A percentile compares a stretch with the other conserved stretches of the same genome.
These are phyloP conservation scores for Cymbidium sinense DNA, from an alignment of 106 monocot species.

Conservation along the genomic window DNA sequence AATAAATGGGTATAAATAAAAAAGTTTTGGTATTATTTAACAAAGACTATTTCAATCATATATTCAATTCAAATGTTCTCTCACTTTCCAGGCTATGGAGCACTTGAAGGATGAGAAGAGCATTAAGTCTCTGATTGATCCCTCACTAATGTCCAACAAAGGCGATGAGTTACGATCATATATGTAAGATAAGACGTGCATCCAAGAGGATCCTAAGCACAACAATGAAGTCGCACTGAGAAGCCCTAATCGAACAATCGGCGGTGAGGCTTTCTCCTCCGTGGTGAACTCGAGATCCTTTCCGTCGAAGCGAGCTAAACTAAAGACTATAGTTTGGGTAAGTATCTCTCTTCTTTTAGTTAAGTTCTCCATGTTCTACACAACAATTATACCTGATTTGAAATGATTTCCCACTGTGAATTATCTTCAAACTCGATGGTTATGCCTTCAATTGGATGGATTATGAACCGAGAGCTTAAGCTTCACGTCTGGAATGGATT, in stretches of 20 bases:
- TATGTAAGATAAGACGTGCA: constrained; percentile 61
- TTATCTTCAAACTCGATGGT: no score
- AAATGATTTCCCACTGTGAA: no score
- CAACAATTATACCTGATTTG: no score
- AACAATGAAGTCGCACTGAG: constrained; percentile 50
- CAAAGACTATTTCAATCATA: no score
- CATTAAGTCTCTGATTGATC: constrained; percentile 53
- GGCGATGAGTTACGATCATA: constrained; percentile 48
- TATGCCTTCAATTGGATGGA: no score
- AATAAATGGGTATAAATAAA: no score
- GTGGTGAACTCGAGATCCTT: constrained; percentile 99
- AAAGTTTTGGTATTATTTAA: no score
- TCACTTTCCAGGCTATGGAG: constrained; percentile 40
- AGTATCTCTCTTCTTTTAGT: no score
- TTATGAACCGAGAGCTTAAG: not conserved
- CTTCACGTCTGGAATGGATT: not conserved
- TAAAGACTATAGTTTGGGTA: no score
- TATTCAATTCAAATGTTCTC: no score
- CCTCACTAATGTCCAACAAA: constrained; percentile 48
- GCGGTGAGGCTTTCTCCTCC: constrained; percentile 78
- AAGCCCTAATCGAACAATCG: constrained; percentile 63
- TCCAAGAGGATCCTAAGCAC: constrained; percentile 45
- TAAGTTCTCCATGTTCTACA: no score
- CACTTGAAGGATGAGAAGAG: constrained; percentile 39
- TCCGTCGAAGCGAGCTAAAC: constrained; percentile 79